Conservation (phyloP, 2,329 filamentous ascomycete species). For the Ceratocystiopsis brevicomis region DNA sequence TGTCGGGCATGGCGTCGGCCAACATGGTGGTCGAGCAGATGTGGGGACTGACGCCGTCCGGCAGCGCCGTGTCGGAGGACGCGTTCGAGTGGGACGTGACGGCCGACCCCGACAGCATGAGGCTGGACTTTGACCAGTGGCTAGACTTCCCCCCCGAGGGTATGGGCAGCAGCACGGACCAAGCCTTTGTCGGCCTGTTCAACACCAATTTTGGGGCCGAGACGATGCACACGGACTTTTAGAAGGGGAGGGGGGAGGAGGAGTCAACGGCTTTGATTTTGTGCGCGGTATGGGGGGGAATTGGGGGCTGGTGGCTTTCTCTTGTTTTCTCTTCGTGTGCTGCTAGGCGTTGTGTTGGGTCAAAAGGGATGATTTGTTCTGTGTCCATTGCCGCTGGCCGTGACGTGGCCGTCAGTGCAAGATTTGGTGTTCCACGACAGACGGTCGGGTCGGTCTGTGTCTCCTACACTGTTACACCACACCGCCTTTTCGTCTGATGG, state of each 20-base stretch:
- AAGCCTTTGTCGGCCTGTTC: constrained; percentile 13
- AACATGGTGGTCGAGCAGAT: constrained; percentile 17
- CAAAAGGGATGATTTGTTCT: not conserved
- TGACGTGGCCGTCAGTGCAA: no score
- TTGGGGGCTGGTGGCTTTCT: not conserved
- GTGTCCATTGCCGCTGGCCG: not conserved
- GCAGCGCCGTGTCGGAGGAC: constrained; percentile 24
- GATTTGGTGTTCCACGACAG: no score
- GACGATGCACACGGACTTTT: constrained; percentile 6
- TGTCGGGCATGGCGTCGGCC: constrained; percentile 9
- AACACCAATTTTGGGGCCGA: constrained; percentile 8
- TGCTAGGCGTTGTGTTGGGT: no score
- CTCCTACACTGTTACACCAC: no score
- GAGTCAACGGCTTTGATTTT: no score
- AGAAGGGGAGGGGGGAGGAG: not conserved
- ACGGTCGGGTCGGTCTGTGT: no score
- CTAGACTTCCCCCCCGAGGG: constrained; percentile 36
- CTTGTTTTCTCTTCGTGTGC: not conserved
- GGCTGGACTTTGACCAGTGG: constrained; percentile 40
- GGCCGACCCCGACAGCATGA: constrained; percentile 19
- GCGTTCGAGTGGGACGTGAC: constrained; percentile 35
- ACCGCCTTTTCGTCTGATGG: no score
- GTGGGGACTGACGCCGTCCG: constrained; percentile 24
- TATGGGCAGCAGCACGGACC: constrained; percentile 10
- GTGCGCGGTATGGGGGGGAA: no score